Evolutionary conservation across 305 asterid species (phyloP), one percentile per base, ranked within the genome.

Genomic region (Fraxinus floribunda): DNA sequence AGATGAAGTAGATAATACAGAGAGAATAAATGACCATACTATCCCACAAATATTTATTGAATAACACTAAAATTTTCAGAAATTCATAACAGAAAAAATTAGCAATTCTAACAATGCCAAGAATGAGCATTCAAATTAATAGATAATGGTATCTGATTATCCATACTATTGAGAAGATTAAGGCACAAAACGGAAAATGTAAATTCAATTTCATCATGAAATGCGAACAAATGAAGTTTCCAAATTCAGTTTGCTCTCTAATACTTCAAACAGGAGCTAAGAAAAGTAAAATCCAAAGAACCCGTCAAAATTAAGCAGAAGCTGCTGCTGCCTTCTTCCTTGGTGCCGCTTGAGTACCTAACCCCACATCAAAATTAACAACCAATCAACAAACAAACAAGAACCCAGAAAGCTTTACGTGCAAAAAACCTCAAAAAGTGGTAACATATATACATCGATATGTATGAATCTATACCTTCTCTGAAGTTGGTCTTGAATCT

Each of bases 401-500:
- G 52, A 44, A 71, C 74, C 78, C 13, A 7, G 44, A 34, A 34
- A 16, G 35, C 10, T 29, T 39, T 0, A 32, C 62, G 0, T 32
- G 60, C 15, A 3, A 35, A 7, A 55, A 72, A 3, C n/a, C 11
- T 22, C 6, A 66, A 22, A 22, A 26, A 0, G n/a, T 29, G 35
- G 20, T 30, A 0, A 36, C 9, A 0, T 5, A 0, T 11, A 32
- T 29, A 64, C 4, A 6, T 26, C 15, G 9, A 75, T 20, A 44
- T 57, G 15, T 7, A n/a, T 0, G 10, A 38, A 57, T 10, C 7
- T 75, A 22, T 80, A 93, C 98, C 98, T 93, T 94, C 98, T 92
- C 97, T 93, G 89, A 94, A 94, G 87, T 91, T 91, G 73, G 97
- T 91, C 94, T 94, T 94, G 88, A 94, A 94, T 85, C 98, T 86